Base-by-base conservation (phyloP, 148 eudicot genomes). In the Fagopyrum esculentum region DNA sequence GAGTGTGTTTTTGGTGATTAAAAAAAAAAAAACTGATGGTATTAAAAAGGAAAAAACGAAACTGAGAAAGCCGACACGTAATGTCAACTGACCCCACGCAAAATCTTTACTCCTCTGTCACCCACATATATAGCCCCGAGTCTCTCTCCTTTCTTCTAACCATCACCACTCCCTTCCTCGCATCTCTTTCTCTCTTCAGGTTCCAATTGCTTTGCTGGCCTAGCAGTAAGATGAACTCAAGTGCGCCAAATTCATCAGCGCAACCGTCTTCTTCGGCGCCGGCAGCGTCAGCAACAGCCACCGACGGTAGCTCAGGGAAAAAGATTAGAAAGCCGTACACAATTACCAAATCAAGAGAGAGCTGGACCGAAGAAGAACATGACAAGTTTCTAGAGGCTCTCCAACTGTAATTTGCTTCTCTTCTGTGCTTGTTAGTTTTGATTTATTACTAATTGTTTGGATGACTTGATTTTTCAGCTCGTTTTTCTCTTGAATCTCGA, bases 321-420 rank as follows among this genome's bases (percentile, higher is more conserved):
- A 87, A 87, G 77, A 78, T 87, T 19, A 79, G 90, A 19, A 87
- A 87, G 71, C 90, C 88, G 3, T 87, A 87, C 84, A 85, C 88
- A 55, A 85, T 87, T 29, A 87, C 91, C 77, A 87, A 87, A 85
- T 85, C 91, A 48, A 81, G 91, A 76, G 91, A 87, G 73, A 87
- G 88, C 81, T 87, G 91, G 91, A 85, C 87, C 15, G 91, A 87
- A 1, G 91, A 87, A 79, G 91, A 87, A 78, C 91, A 87, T 79
- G 91, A 85, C 79, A 87, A 87, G 84, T 85, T 87, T 81, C 87
- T 87, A 40, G 91, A 87, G 84, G 91, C 91, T 30, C 87, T 87
- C 16, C 72, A 69, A 50, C 22, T 70, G 71, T 45, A 66, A 11
- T 69, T 72, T 43, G 12, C 35, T 60, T 19, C 26, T 60, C 66